Evolutionary conservation across 2,329 filamentous ascomycete species (phyloP).

Genomic region (Penicillium aurantiogriseum): DNA sequence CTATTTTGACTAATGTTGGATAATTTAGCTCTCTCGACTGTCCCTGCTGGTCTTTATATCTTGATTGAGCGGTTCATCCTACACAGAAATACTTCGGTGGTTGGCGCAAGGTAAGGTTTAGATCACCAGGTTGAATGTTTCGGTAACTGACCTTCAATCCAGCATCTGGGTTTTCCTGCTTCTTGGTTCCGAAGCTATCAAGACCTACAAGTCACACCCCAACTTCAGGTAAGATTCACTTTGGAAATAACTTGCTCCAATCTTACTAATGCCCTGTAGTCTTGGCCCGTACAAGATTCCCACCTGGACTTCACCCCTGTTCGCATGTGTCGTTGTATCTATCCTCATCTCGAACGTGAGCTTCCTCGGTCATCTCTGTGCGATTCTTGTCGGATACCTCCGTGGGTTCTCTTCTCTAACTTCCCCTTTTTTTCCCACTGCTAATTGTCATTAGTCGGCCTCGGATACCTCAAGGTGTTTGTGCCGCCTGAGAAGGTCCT

Average conservation of each 20-base stretch:
- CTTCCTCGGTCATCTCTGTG: slow-evolving; percentile 82
- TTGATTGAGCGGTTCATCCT: slow-evolving; percentile 73
- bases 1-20: slow-evolving; percentile 18
- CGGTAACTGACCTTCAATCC: slow-evolving; percentile 14
- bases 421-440: neutral
- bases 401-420: slow-evolving; percentile 56
- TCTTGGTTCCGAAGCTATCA: slow-evolving; percentile 78
- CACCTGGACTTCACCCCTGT: slow-evolving; percentile 87
- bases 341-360: slow-evolving; percentile 79
- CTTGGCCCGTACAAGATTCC: slow-evolving; percentile 70
- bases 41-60: slow-evolving; percentile 80
- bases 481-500: slow-evolving; percentile 85
- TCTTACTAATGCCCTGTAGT: slow-evolving; percentile 34
- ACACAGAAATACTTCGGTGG: slow-evolving; percentile 67
- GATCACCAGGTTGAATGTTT: neutral
- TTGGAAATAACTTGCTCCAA: no score
- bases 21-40: slow-evolving; percentile 67
- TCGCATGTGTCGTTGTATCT: slow-evolving; percentile 69
- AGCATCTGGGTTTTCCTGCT: slow-evolving; percentile 94
- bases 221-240: slow-evolving; percentile 58
- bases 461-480: slow-evolving; percentile 85
- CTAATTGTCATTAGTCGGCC: slow-evolving; percentile 58
- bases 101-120: slow-evolving; percentile 72
- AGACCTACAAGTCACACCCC: slow-evolving; percentile 79
- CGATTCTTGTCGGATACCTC: slow-evolving; percentile 78